Percentiles rank a stretch among this genome's conserved stretches.
Evolutionary conservation across 192 early-diverging fungal genomes (phyloP).

Genomic region (Gonapodya sp.): DNA sequence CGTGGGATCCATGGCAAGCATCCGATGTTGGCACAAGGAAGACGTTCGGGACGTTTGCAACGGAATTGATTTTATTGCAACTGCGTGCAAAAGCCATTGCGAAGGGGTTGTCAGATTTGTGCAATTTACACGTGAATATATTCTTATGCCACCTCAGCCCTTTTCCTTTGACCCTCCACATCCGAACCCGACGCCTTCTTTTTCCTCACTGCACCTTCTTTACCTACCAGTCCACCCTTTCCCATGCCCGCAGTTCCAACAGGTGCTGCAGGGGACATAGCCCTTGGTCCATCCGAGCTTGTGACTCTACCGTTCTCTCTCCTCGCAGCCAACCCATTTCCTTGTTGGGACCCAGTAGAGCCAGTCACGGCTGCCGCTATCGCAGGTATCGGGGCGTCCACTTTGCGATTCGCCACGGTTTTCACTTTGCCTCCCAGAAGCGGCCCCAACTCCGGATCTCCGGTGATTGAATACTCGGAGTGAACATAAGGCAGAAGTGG

Average conservation of each 20-base stretch:
- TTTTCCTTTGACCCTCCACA: not conserved
- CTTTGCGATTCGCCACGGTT: not conserved
- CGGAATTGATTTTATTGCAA: too few species aligned
- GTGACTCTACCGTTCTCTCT: not conserved
- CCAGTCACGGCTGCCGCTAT: not conserved
- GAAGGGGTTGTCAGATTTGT: too few species aligned
- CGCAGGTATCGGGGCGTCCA: not conserved
- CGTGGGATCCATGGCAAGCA: slow-evolving; percentile 34
- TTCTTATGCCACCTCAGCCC: not conserved
- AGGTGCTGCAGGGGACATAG: not conserved
- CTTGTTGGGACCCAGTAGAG: not conserved
- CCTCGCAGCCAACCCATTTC: not conserved
- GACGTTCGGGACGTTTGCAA: too few species aligned
- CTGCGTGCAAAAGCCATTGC: too few species aligned
- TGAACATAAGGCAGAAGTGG: slow-evolving; percentile 15
- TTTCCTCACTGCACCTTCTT: not conserved
- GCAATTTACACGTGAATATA: too few species aligned
- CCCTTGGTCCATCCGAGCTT: not conserved
- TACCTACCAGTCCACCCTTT: not conserved
- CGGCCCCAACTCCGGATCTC: slow-evolving; percentile 3
- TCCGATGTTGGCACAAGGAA: too few species aligned
- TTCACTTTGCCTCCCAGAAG: not conserved
- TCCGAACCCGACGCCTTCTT: not conserved
- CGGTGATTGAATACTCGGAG: slow-evolving; percentile 11
- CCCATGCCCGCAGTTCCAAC: not conserved